Base-by-base conservation (phyloP, 2,329 filamentous ascomycete genomes). In the Dactylellina sp. region DNA sequence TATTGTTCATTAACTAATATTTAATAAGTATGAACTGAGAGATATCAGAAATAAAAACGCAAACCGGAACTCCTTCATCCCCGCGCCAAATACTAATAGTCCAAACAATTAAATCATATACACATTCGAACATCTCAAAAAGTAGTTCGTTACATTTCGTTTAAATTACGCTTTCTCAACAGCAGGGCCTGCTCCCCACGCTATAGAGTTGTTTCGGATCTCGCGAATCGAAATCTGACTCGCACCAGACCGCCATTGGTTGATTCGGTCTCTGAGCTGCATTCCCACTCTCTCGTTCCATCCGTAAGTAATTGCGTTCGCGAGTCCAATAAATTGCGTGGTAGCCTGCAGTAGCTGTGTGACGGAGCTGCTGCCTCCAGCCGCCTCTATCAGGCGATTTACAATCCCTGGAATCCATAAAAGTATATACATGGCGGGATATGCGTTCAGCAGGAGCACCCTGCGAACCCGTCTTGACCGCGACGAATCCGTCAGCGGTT, bases 291-390 rank as follows among this genome's bases (percentile, higher is more conserved):
- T 75, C 75, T 81, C 80, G 53, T 81, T 82, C 71, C 81, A 81
- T 9, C 81, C 80, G 60, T 81, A 82, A 0, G 81, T 81, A n/a
- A 82, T 55, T 3, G 81, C 81, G 61, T 82, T 82, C 0, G 80
- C 81, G 6, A 82, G 56, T 0, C 81, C 81, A 18, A 82, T 78
- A 47, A 79, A 82, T 64, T 82, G 81, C 9, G 80, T 82, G 49
- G 79, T 79, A 11, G 78, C 77, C 72, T 82, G 81, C 56, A 81
- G 55, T 6, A 80, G 77, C 24, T 80, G 57, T 65, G 77, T 76
- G 2, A 72, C 71, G 57, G 52, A 62, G n/a, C 72, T 78, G 0
- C 61, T 53, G 20, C 75, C 44, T 7, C 76, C 80, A 1, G 78
- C 75, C 16, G 75, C 78, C 75, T 80, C 80, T 28, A 77, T 76